Conservation (phyloP, 208 protist species). For the Leishmania major region DNA sequence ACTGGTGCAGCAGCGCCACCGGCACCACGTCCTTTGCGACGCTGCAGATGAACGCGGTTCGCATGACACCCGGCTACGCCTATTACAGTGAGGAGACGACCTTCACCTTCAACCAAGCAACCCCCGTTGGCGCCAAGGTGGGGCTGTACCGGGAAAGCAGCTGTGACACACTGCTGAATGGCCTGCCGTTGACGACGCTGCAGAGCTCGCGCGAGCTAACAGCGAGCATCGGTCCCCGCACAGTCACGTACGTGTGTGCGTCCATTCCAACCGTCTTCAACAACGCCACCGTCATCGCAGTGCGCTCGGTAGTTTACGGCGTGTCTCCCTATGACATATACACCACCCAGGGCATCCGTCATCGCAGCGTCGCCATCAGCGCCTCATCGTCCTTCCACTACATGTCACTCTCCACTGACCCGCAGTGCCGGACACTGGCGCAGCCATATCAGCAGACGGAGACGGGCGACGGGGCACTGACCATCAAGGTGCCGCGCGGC, state of each 20-base stretch:
- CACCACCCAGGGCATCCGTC: constrained; percentile 41
- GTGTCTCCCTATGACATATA: constrained; percentile 34
- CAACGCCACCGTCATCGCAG: constrained; percentile 24
- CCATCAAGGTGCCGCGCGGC: constrained; percentile 45
- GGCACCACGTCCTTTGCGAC: constrained; percentile 19
- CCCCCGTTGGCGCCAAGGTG: constrained; percentile 45
- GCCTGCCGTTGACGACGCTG: constrained; percentile 9
- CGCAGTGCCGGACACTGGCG: constrained; percentile 41
- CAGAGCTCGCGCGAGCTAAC: constrained; percentile 9
- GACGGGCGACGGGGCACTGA: constrained; percentile 20
- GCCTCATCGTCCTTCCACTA: constrained; percentile 27
- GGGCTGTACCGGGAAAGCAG: constrained; percentile 41
- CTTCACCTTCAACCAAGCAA: constrained; percentile 41
- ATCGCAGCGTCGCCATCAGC: constrained; percentile 35
- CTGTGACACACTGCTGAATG: constrained; percentile 24
- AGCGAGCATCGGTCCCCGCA: constrained; percentile 17
- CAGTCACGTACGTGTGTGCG: constrained; percentile 47
- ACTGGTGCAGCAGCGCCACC: constrained; percentile 53
- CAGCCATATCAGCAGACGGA: constrained; percentile 34
- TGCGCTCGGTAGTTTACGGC: constrained; percentile 26
- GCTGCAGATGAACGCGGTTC: constrained; percentile 43
- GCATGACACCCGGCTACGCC: constrained; percentile 32
- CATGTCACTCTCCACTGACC: constrained; percentile 45
- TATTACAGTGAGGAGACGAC: constrained; percentile 18
- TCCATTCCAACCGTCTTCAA: constrained; percentile 32